phyloP scores from a whole-genome alignment of 2,329 filamentous ascomycete species.

The Xylariaceae sp. region DNA sequence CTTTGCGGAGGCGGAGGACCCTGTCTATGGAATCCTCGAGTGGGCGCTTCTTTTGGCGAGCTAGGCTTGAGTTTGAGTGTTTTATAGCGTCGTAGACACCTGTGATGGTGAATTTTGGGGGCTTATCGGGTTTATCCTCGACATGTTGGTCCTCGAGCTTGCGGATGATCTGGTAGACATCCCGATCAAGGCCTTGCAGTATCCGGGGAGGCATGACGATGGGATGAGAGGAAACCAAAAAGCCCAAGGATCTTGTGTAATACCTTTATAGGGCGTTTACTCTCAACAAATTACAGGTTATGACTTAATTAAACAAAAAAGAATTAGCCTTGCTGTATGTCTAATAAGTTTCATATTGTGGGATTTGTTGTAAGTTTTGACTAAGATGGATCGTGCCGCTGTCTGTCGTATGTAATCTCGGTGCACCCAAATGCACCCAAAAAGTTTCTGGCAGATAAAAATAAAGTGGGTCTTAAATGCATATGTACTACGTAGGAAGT shows the following conservation, averaged over 20 bases:
- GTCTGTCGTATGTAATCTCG: too few species aligned
- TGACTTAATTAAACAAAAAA: too few species aligned
- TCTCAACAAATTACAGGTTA: too few species aligned
- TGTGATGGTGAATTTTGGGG: conserved; percentile 61
- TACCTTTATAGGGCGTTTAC: too few species aligned
- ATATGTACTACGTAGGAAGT: too few species aligned
- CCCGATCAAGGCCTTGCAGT: conserved; percentile 47
- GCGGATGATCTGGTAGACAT: conserved; percentile 80
- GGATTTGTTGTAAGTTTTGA: too few species aligned
- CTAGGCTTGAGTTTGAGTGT: conserved; percentile 84
- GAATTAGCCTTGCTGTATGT: too few species aligned
- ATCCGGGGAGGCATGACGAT: conserved; percentile 23
- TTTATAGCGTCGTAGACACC: conserved; percentile 81
- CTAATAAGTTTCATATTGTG: too few species aligned
- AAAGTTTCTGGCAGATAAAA: neutral
- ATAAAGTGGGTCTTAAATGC: neutral
- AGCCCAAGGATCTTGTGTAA: neutral
- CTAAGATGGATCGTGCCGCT: too few species aligned
- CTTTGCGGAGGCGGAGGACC: conserved; percentile 75
- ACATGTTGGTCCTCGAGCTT: conserved; percentile 75
- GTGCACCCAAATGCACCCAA: too few species aligned
- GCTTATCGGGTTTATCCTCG: conserved; percentile 62
- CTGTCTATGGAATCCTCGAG: conserved; percentile 87
- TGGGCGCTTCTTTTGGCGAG: conserved; percentile 79
- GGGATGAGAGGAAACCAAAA: neutral